Base-by-base conservation (phyloP, 345 rosid species). In the Turritis glabra region DNA sequence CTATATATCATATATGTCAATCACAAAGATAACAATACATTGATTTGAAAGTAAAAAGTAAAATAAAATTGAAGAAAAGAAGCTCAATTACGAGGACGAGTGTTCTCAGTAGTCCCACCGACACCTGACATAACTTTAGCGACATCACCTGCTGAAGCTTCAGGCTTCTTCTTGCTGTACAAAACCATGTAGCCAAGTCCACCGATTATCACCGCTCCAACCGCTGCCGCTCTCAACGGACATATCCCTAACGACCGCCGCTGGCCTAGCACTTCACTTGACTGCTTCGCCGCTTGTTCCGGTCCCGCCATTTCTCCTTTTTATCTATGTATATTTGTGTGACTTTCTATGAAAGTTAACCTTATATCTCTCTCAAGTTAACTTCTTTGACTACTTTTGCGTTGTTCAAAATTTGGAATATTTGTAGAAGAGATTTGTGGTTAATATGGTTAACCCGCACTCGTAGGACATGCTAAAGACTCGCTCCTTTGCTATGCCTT, bases 101-200 rank as follows among this genome's bases (percentile, higher is more conserved):
- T 86, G 72, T 77, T 80, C 6, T 73, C 81, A 7, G 88, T 74
- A 50, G 63, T 56, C 35, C 60, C 58, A 40, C 81, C 73, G 3
- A 83, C 80, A 1, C 89, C 89, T 26, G 83, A 43, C 0, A 85
- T 40, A 71, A 85, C 97, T 71, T 82, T 89, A 43, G 93, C 97
- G 1, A 87, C 96, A 3, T 90, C 98, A 10, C 81, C 44, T 0
- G 93, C 97, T 0, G 90, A 69, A 27, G 82, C 77, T 75, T 79
- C 82, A 15, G 79, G 82, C 26, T 79, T 79, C 79, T 79, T 79
- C 43, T 79, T 86, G 69, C 86, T 54, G 37, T 76, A 87, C 71
- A 89, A 64, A 11, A 84, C 87, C 0, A 80, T 41, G 80, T 81
- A 93, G 3, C 89, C 93, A 25, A 87, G 21, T 10, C 82, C 55